A percentile compares a stretch with the other conserved stretches of the same genome.
Evolutionary conservation across 2,329 filamentous ascomycete genomes (phyloP).

Genomic region (Fusarium tupiense): DNA sequence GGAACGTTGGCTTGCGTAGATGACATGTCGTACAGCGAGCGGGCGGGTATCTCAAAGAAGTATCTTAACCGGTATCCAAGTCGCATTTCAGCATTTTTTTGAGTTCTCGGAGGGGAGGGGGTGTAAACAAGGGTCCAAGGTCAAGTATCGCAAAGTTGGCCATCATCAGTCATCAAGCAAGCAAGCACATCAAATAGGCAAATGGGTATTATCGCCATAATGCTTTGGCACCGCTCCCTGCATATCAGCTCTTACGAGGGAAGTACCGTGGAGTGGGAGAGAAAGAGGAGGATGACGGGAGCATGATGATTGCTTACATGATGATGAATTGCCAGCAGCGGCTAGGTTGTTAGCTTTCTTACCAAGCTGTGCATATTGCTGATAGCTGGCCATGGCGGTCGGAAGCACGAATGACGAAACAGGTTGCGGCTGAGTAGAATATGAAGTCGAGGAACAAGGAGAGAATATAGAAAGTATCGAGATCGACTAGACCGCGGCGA

Average conservation of each 20-base stretch:
- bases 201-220: conserved; percentile 13
- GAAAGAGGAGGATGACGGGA: conserved; percentile 16
- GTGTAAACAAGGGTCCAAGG: conserved; percentile 1
- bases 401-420: not conserved
- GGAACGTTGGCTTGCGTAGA: conserved; percentile 28
- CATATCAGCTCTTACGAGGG: conserved; percentile 39
- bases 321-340: conserved; percentile 28
- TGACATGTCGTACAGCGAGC: conserved; percentile 25
- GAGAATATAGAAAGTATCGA: not conserved
- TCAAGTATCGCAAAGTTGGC: conserved; percentile 10
- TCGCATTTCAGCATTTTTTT: conserved; percentile 1
- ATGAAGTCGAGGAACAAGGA: not conserved
- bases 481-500: not conserved
- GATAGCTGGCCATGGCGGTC: conserved; percentile 43
- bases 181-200: conserved; percentile 19
- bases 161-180: conserved; percentile 31
- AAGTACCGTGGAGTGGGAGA: not conserved
- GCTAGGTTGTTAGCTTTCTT: conserved; percentile 39
- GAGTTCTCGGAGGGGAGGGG: not conserved
- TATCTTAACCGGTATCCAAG: not conserved
- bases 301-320: conserved; percentile 26
- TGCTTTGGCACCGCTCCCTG: conserved; percentile 30
- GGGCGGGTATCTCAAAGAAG: not conserved
- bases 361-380: conserved; percentile 42
- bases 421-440: conserved; percentile 5